A percentile compares a stretch with the other conserved stretches of the same genome.
phyloP scores from a whole-genome alignment of 106 monocot species.

The Allium cepa region DNA sequence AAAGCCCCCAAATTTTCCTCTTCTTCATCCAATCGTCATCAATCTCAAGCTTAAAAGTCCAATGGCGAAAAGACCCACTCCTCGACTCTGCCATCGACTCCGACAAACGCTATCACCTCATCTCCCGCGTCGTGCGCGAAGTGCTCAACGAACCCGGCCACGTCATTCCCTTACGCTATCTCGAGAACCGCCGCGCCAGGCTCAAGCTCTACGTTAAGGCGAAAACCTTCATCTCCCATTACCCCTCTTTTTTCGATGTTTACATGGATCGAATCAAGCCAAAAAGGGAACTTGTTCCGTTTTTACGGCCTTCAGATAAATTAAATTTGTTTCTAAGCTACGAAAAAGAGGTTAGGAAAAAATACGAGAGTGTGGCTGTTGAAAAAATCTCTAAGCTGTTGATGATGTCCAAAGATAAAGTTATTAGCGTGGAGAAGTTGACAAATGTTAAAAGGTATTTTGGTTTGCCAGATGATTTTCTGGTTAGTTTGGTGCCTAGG shows the following conservation, averaged over 20 bases:
- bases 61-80: slow-evolving; percentile 52
- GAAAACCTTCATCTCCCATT: slow-evolving; percentile 56
- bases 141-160: slow-evolving; percentile 55
- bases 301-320: slow-evolving; percentile 46
- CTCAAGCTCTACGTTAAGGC: slow-evolving; percentile 49
- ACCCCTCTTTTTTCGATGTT: slow-evolving; percentile 58
- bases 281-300: slow-evolving; percentile 40
- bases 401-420: slow-evolving; percentile 62
- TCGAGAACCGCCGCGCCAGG: slow-evolving; percentile 69
- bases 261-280: slow-evolving; percentile 54
- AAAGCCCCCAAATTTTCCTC: background rate
- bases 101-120: slow-evolving; percentile 64
- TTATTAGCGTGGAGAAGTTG: slow-evolving; percentile 47
- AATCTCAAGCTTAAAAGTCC: slow-evolving; percentile 68
- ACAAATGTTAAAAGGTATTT: slow-evolving; percentile 63
- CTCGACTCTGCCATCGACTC: slow-evolving; percentile 68
- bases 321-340: slow-evolving; percentile 34
- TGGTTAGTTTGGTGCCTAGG: slow-evolving; percentile 39
- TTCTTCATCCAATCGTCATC: background rate
- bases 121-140: slow-evolving; percentile 69
- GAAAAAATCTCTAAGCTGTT: slow-evolving; percentile 72
- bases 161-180: slow-evolving; percentile 67
- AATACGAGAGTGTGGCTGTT: slow-evolving; percentile 26
- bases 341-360: slow-evolving; percentile 23
- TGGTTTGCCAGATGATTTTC: slow-evolving; percentile 68